Evolutionary conservation across 768 basidiomycete genomes (phyloP).

Genomic region (Rhodotorula toruloides): DNA sequence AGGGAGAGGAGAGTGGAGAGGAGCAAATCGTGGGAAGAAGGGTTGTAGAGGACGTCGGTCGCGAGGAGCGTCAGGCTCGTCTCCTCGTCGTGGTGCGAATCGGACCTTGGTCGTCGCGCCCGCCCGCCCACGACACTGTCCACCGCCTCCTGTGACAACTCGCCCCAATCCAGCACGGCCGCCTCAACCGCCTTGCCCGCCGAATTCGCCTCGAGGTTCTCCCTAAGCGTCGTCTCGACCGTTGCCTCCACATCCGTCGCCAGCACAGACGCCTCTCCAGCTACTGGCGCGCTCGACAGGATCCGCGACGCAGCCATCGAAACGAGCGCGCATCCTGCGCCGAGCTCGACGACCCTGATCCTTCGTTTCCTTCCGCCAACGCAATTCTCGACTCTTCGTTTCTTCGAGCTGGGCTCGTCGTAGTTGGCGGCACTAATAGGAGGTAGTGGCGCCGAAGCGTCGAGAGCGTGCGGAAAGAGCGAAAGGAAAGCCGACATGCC

Average conservation of each 20-base stretch:
- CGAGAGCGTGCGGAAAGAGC: conserved; percentile 5
- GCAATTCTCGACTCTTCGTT: neutral
- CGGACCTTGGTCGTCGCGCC: neutral
- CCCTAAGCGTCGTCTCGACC: conserved; percentile 33
- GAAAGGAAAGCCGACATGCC: conserved; percentile 28
- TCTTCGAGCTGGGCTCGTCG: neutral
- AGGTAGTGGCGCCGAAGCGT: neutral
- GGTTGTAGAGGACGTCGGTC: conserved; percentile 41
- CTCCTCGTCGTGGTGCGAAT: neutral
- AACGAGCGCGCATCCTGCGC: conserved; percentile 38
- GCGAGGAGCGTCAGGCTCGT: conserved; percentile 27
- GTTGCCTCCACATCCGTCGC: conserved; percentile 37
- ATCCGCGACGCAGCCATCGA: conserved; percentile 3
- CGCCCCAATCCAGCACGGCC: conserved; percentile 33
- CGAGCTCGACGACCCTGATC: conserved; percentile 35
- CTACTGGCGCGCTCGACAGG: neutral
- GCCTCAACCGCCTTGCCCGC: neutral
- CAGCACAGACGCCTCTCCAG: neutral
- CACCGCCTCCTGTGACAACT: neutral
- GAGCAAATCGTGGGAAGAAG: conserved; percentile 25
- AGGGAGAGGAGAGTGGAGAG: conserved; percentile 33
- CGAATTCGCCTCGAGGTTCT: conserved; percentile 31
- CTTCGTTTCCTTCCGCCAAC: neutral
- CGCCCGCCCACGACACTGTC: neutral
- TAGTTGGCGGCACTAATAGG: neutral